Base-by-base conservation (phyloP, 2,329 filamentous ascomycete species). In the Botryotinia calthae region DNA sequence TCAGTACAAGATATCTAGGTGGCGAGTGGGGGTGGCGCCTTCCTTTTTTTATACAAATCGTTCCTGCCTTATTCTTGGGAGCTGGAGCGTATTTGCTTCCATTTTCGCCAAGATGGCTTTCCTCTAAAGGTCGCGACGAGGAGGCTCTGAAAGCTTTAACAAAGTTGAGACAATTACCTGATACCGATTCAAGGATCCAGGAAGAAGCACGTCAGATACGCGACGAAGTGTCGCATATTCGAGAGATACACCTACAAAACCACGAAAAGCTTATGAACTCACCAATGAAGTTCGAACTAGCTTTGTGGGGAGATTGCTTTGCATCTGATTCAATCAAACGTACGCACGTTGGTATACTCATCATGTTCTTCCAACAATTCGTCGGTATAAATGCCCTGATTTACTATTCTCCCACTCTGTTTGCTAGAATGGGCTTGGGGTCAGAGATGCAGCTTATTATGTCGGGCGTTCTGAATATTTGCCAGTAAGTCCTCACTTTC, bases 361-460 rank as follows among this genome's bases (percentile, higher is more conserved):
- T 89, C 22, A 72, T 87, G 82, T 89, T 89, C 77, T 89, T 89
- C 78, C 87, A 89, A 72, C 86, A 87, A 61, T 86, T 87, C 63
- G 81, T 84, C 9, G 86, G 85, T 0, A 86, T 88, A 78, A 88
- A 87, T 74, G 85, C 88, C 2, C 84, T 90, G 77, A 86, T 87
- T 72, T 69, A 74, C 58, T 69, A 74, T 46, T 67, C 64, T 22
- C 72, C 72, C 8, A 74, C 68, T 16, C 62, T 12, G 78, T 85
- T 40, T 42, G 54, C 64, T 40, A 65, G 56, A 31, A 51, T 72
- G 71, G 65, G 65, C 25, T 37, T 72, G 46, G 78, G 82, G 67
- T 79, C 80, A 56, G 79, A 83, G 61, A 84, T 84, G 82, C 85
- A 85, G 63, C 81, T 89, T 0, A 82, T 87, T 16, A 84, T 89